Evolutionary conservation across 2,329 filamentous ascomycete species (phyloP).

Genomic region (Ilyonectria mors-panacis): DNA sequence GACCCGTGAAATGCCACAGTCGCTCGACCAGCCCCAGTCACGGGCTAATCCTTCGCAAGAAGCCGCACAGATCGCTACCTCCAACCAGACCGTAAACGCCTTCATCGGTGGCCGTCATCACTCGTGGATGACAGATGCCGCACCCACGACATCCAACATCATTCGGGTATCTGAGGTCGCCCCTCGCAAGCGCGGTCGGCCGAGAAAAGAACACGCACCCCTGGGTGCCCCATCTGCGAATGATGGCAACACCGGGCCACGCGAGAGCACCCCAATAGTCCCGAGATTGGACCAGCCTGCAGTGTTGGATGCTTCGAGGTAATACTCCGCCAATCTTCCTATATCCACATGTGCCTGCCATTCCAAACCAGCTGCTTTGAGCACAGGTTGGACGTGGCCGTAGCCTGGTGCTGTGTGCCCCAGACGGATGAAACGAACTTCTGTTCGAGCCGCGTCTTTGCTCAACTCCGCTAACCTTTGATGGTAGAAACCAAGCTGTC

Average conservation of each 20-base stretch:
- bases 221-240: slow-evolving; percentile 19
- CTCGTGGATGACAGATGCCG: slow-evolving; percentile 47
- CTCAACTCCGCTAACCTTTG: slow-evolving; percentile 34
- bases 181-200: slow-evolving; percentile 43
- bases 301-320: slow-evolving; percentile 20
- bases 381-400: background rate
- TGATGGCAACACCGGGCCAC: slow-evolving; percentile 33
- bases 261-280: slow-evolving; percentile 20
- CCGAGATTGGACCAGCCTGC: slow-evolving; percentile 31
- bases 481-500: slow-evolving; percentile 51
- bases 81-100: slow-evolving; percentile 59
- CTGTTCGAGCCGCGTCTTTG: slow-evolving; percentile 1
- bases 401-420: slow-evolving; percentile 2
- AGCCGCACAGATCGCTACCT: slow-evolving; percentile 53
- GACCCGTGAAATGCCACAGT: slow-evolving; percentile 46
- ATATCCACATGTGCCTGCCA: background rate
- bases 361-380: background rate
- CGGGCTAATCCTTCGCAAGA: slow-evolving; percentile 35
- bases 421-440: slow-evolving; percentile 8
- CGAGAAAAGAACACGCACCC: slow-evolving; percentile 24
- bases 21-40: slow-evolving; percentile 34
- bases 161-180: slow-evolving; percentile 18
- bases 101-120: slow-evolving; percentile 56
- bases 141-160: slow-evolving; percentile 25
- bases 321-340: background rate